phyloP scores from a whole-genome alignment of 257 asterid species.

The Coffea eugenioides region DNA sequence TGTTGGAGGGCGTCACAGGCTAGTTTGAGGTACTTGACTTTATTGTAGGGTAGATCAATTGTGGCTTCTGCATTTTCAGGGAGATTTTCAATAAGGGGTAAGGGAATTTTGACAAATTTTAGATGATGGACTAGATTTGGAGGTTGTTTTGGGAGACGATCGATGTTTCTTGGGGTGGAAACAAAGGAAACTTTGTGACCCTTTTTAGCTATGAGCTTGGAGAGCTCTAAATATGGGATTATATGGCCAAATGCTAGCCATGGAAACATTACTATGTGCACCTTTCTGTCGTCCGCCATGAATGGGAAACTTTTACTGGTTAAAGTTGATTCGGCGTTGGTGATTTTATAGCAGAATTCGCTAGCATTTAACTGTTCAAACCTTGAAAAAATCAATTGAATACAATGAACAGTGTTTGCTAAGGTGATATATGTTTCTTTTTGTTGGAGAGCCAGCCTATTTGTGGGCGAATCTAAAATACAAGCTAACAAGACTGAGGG shows the following conservation, averaged over 20 bases:
- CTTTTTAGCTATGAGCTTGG: conserved; percentile 45
- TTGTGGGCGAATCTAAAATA: too few species aligned
- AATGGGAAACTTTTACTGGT: background rate
- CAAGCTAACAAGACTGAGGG: too few species aligned
- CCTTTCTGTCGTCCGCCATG: conserved; percentile 22
- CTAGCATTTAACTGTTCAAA: background rate
- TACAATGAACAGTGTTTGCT: too few species aligned
- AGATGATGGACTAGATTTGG: conserved; percentile 29
- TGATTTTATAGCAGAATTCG: background rate
- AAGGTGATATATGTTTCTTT: too few species aligned
- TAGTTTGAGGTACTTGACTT: conserved; percentile 33
- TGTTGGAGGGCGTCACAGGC: conserved; percentile 34
- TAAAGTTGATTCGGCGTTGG: background rate
- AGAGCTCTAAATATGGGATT: conserved; percentile 44
- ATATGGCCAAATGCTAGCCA: conserved; percentile 75
- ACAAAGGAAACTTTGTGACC: conserved; percentile 52
- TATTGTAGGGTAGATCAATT: conserved; percentile 19
- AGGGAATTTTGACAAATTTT: conserved; percentile 34
- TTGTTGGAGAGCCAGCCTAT: too few species aligned
- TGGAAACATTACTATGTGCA: conserved; percentile 56
- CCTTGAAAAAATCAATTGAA: too few species aligned
- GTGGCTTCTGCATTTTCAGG: conserved; percentile 37
- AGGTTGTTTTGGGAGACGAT: conserved; percentile 52
- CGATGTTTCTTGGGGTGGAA: conserved; percentile 55
- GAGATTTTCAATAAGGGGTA: conserved; percentile 28